Evolutionary conservation across 2,329 filamentous ascomycete genomes (phyloP).

Genomic region (Neonectria neomacrospora): DNA sequence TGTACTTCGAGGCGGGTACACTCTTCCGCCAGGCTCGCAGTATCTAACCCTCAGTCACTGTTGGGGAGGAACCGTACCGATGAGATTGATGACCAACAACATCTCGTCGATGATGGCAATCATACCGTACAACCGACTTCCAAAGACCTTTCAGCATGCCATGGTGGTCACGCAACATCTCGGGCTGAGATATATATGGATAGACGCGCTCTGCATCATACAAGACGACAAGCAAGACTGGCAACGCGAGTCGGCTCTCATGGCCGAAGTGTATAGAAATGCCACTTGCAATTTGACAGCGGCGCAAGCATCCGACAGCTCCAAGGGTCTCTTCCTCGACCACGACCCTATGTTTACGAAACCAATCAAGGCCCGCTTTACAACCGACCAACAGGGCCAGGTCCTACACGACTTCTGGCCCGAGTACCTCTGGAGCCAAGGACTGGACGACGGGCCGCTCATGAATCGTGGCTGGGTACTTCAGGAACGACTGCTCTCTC

Average conservation of each 20-base stretch:
- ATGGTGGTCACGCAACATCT: background rate
- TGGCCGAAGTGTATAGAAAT: constrained; percentile 26
- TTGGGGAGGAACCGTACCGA: background rate
- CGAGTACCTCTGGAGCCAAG: background rate
- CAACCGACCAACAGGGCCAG: background rate
- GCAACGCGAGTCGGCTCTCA: constrained; percentile 16
- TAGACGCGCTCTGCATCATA: constrained; percentile 13
- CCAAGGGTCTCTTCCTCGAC: background rate
- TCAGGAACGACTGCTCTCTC: background rate
- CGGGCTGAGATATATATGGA: constrained; percentile 1
- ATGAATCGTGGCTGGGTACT: constrained; percentile 6
- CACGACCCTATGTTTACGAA: background rate
- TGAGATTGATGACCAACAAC: background rate
- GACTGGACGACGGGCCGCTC: background rate
- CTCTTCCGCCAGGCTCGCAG: background rate
- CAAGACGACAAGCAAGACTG: constrained; percentile 17
- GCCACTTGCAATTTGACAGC: constrained; percentile 3
- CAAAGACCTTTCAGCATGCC: constrained; percentile 7
- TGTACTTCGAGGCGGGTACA: background rate
- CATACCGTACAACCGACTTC: background rate
- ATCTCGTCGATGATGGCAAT: background rate
- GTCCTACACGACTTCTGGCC: constrained; percentile 8
- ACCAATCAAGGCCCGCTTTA: background rate
- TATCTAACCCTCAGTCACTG: background rate
- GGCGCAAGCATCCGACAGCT: background rate